Evolutionary conservation across 2,329 filamentous ascomycete species (phyloP).

Genomic region (Teratosphaeria epicoccoides): DNA sequence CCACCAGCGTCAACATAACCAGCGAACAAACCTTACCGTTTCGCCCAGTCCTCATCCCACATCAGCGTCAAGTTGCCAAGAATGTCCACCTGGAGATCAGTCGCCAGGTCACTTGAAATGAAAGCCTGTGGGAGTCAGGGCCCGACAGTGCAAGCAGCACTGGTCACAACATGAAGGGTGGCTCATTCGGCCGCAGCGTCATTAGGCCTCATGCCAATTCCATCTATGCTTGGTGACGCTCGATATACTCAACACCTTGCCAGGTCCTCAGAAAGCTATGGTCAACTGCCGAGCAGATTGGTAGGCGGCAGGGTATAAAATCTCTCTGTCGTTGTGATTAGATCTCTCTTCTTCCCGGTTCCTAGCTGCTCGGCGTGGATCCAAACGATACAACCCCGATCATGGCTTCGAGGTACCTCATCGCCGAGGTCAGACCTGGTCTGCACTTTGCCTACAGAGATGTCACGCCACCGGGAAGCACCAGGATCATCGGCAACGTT

Average conservation of each 20-base stretch:
- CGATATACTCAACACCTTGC: too few species aligned
- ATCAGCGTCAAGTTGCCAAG: neutral
- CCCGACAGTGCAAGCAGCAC: neutral
- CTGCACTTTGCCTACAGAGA: neutral
- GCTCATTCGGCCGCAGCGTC: neutral
- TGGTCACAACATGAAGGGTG: neutral
- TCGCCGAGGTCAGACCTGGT: neutral
- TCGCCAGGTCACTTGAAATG: too few species aligned
- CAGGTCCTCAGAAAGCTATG: too few species aligned
- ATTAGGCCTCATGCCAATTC: neutral
- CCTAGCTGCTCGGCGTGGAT: too few species aligned
- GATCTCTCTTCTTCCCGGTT: too few species aligned
- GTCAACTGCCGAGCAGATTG: too few species aligned
- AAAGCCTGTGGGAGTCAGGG: too few species aligned
- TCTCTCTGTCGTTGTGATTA: too few species aligned
- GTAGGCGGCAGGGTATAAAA: too few species aligned
- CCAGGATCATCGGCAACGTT: conserved; percentile 25
- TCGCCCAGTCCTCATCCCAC: neutral
- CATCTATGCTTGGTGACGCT: neutral
- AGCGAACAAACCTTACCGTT: too few species aligned
- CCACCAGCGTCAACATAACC: neutral
- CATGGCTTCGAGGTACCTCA: neutral
- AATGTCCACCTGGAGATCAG: too few species aligned
- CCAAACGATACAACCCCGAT: neutral
- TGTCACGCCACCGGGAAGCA: neutral